Conservation (phyloP, 2,329 filamentous ascomycete genomes). For the Alternaria sp. region DNA sequence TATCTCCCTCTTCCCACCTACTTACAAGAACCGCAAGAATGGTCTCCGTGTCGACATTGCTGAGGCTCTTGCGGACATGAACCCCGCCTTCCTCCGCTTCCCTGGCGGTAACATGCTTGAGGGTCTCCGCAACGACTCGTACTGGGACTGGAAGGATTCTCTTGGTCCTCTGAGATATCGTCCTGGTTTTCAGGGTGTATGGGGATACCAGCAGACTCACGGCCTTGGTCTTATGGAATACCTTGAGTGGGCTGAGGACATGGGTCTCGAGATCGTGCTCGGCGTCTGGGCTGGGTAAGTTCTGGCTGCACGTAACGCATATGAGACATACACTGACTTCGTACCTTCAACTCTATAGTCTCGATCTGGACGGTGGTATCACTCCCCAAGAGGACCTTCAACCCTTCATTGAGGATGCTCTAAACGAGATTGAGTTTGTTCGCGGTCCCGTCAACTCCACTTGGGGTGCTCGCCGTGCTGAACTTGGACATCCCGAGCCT, state of each 20-base stretch:
- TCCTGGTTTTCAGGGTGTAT: conserved; percentile 57
- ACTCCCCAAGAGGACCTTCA: conserved; percentile 50
- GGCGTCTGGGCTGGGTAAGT: conserved; percentile 54
- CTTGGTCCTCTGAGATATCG: conserved; percentile 59
- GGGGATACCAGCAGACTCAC: conserved; percentile 57
- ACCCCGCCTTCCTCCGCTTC: conserved; percentile 59
- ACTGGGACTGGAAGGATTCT: conserved; percentile 60
- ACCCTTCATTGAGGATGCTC: conserved; percentile 51
- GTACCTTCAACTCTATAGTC: conserved; percentile 6
- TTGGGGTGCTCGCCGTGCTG: conserved; percentile 48
- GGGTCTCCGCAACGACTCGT: conserved; percentile 35
- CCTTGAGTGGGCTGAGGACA: conserved; percentile 59
- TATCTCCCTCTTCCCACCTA: conserved; percentile 64
- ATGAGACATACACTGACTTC: no score
- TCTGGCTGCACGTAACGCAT: no score
- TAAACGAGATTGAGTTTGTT: conserved; percentile 50
- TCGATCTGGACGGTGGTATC: conserved; percentile 54
- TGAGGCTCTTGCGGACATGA: conserved; percentile 55
- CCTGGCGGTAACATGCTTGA: conserved; percentile 62
- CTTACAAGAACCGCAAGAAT: conserved; percentile 63
- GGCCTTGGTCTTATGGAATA: conserved; percentile 60
- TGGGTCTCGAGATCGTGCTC: conserved; percentile 54
- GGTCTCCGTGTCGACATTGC: conserved; percentile 62
- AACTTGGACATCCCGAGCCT: conserved; percentile 49
- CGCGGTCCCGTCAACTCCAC: conserved; percentile 40